phyloP scores from a whole-genome alignment of 495 filamentous ascomycete species.

The Friedmanniomyces simplex region DNA sequence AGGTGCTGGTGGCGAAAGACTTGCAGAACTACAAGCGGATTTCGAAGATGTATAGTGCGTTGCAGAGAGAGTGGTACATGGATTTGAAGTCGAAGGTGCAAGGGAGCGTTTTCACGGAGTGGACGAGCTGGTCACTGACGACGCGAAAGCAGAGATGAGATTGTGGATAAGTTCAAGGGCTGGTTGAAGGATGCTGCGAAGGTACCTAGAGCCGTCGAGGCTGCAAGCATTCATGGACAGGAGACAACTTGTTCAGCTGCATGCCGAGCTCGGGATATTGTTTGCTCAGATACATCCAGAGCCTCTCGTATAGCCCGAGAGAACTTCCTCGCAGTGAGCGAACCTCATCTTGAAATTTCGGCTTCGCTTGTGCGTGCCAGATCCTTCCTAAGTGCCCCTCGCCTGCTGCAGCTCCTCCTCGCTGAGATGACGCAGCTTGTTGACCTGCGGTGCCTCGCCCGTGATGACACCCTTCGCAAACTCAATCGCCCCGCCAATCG shows the following conservation, averaged over 20 bases:
- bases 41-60: conserved; percentile 48
- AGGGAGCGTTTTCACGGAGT: conserved; percentile 55
- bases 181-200: too few relatives aligned
- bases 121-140: conserved; percentile 49
- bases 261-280: too few relatives aligned
- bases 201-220: too few relatives aligned
- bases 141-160: conserved; percentile 13
- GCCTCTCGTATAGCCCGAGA: too few relatives aligned
- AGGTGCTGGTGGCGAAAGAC: conserved; percentile 45
- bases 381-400: not conserved
- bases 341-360: not conserved
- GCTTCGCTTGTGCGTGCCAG: not conserved
- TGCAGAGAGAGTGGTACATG: conserved; percentile 43
- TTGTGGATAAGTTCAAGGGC: too few relatives aligned
- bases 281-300: too few relatives aligned
- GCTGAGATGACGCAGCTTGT: conserved; percentile 67
- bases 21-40: conserved; percentile 38
- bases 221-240: too few relatives aligned
- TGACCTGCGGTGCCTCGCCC: conserved; percentile 61
- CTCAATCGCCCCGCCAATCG: conserved; percentile 53
- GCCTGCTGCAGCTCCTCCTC: conserved; percentile 50
- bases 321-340: too few relatives aligned
- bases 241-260: too few relatives aligned
- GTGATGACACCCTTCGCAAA: conserved; percentile 64
- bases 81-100: conserved; percentile 49